phyloP scores from a whole-genome alignment of 805 yeast species.

The Sugiyamaella smithiae region DNA sequence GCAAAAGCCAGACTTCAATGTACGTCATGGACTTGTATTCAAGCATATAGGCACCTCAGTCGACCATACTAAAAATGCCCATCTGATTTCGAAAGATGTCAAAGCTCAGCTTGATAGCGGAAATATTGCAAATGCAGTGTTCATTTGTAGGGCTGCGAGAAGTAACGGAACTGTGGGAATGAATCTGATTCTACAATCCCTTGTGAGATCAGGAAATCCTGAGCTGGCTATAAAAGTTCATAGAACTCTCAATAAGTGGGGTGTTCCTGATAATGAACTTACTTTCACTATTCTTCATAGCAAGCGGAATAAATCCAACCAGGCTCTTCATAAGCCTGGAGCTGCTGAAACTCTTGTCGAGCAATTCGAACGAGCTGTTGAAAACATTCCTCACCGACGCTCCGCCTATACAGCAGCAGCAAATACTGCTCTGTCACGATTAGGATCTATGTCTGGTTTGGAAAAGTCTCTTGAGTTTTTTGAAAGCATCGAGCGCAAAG shows the following conservation, averaged over 20 bases:
- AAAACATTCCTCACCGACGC: not conserved
- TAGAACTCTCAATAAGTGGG: conserved; percentile 22
- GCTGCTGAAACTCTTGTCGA: not conserved
- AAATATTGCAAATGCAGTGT: conserved; percentile 16
- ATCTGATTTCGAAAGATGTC: conserved; percentile 18
- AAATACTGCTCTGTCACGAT: conserved; percentile 5
- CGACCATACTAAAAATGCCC: conserved; percentile 17
- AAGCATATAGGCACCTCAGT: conserved; percentile 18
- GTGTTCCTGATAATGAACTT: conserved; percentile 16
- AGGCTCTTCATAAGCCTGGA: not conserved
- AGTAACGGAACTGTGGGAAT: conserved; percentile 21
- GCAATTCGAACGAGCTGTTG: not conserved
- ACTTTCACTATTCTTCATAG: conserved; percentile 9
- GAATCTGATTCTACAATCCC: conserved; percentile 18
- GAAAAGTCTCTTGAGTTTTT: conserved; percentile 8
- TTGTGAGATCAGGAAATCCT: conserved; percentile 5
- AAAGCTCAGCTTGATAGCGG: conserved; percentile 12
- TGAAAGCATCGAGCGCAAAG: conserved; percentile 8
- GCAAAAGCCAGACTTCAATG: conserved; percentile 10
- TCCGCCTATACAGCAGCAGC: not conserved
- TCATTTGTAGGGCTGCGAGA: conserved; percentile 18
- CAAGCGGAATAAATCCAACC: not conserved
- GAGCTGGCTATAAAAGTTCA: conserved; percentile 15
- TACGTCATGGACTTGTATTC: conserved; percentile 15
- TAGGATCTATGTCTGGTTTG: not conserved